phyloP scores from a whole-genome alignment of 2,329 filamentous ascomycete species.

The Lachnellula cervina region DNA sequence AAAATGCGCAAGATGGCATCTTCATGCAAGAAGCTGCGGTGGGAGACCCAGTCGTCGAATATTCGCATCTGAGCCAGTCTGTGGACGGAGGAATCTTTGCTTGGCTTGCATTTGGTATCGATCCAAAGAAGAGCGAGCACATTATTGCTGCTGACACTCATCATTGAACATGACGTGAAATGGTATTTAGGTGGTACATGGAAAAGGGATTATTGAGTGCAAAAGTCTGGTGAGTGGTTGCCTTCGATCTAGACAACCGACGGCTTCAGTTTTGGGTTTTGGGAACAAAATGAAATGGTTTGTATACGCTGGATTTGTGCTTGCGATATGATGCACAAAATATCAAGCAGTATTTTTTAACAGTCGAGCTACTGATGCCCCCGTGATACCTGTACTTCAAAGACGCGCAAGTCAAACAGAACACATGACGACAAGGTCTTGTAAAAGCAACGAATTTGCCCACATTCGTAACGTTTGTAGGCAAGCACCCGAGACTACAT shows the following conservation, averaged over 20 bases:
- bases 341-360: background rate
- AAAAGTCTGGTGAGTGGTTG: background rate
- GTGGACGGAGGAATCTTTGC: slow-evolving; percentile 47
- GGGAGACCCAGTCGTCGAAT: slow-evolving; percentile 49
- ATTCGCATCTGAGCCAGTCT: slow-evolving; percentile 49
- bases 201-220: background rate
- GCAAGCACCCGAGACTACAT: background rate
- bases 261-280: background rate
- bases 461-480: background rate
- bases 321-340: background rate
- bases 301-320: background rate
- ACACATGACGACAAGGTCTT: background rate
- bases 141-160: background rate
- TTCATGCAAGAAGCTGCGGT: slow-evolving; percentile 41
- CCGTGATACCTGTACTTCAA: background rate
- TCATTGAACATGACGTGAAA: background rate
- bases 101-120: slow-evolving; percentile 50
- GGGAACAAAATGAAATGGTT: background rate
- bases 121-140: background rate
- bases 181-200: background rate
- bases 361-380: background rate
- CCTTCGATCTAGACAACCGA: background rate
- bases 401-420: background rate
- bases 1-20: slow-evolving; percentile 44
- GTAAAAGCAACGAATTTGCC: background rate